These are phyloP conservation scores for Lolium multiflorum DNA, from an alignment of 176 grass and related monocot genomes.

Conservation along the genomic window DNA sequence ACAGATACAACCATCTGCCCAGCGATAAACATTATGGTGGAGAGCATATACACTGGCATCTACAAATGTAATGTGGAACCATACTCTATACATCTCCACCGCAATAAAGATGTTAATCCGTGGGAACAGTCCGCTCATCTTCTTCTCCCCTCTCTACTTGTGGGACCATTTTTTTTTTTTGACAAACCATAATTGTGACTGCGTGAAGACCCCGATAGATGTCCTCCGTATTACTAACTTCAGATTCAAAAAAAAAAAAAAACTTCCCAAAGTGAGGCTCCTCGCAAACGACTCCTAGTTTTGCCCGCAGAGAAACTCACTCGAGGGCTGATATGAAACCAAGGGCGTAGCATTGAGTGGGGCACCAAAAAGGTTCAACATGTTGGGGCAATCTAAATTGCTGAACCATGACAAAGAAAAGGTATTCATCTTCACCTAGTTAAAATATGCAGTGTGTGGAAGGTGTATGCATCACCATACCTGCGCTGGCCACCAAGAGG, in stretches of 20 bases:
- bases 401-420: background rate
- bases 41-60: background rate
- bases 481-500: conserved; percentile 96
- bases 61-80: background rate
- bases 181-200: background rate
- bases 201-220: background rate
- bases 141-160: conserved; percentile 1
- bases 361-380: background rate
- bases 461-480: conserved; percentile 45
- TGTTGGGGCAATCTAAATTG: conserved; percentile 1
- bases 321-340: background rate
- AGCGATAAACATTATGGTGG: background rate
- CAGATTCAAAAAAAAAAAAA: background rate
- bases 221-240: background rate
- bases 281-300: background rate
- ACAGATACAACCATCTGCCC: background rate
- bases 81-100: background rate
- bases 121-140: background rate
- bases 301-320: background rate
- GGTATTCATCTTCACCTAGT: conserved; percentile 12
- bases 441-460: conserved; percentile 2
- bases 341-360: background rate
- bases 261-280: background rate
- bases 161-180: background rate
- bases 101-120: background rate